Base-by-base conservation (phyloP, 257 asterid genomes). In the Fraxinus americana region DNA sequence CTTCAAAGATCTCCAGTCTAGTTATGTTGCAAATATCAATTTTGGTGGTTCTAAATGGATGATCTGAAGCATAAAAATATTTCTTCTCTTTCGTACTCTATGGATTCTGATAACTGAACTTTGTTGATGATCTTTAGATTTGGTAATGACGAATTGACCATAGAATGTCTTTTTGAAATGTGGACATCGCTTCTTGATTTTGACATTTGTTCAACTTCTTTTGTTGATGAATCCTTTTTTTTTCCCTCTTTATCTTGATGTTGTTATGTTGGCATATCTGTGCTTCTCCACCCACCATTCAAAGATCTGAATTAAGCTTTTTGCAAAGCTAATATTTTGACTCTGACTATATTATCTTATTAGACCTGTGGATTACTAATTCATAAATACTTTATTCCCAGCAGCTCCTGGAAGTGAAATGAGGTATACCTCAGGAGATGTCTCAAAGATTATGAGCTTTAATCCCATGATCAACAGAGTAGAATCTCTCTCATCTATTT, bases 391-490 rank as follows among this genome's bases (percentile, higher is more conserved):
- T 63, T 67, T 71, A 67, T 75, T 75, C 13, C 67, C 61, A 81
- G 85, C 90, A 95, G 97, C 81, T 80, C 86, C 81, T 80, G 92
- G 91, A 81, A 85, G 89, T 85, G 73, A 89, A 27, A 83, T 83
- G 88, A 83, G 85, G 63, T 96, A 96, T 76, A 88, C 88, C 41
- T 78, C 92, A 1, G 91, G 83, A 78, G 98, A 96, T 83, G 88
- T 87, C 34, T 67, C 92, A 70, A 91, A 88, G 74, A 87, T 90
- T 78, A 78, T 85, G 77, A 88, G 90, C 86, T 86, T 89, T 77
- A 78, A 81, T 80, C 87, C 97, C 78, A 21, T 68, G 7, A 85
- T 80, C 7, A 79, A 82, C 72, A 85, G 92, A 73, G 89, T 79
- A 66, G 94, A 87, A 76, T 75, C 80, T 81, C 89, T 82, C 50